A percentile compares a stretch with the other conserved stretches of the same genome.
Conservation (phyloP, 768 basidiomycete species). For the Podaxis sp. region DNA sequence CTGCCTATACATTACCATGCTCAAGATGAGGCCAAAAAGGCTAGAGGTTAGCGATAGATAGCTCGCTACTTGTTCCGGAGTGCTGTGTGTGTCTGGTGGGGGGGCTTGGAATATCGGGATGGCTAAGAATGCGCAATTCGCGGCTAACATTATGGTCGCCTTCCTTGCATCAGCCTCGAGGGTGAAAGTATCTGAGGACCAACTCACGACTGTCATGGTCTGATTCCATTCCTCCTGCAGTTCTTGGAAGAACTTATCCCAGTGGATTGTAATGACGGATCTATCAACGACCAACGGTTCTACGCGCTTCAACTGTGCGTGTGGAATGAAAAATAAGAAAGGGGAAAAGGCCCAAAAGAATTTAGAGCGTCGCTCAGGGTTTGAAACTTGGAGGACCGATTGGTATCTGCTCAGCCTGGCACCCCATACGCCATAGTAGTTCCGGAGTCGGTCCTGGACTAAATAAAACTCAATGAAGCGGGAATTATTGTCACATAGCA, state of each 20-base stretch:
- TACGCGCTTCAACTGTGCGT: conserved; percentile 1
- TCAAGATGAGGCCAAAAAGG: conserved; percentile 9
- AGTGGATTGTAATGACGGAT: conserved; percentile 1
- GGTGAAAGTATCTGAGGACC: not conserved
- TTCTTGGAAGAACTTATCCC: conserved; percentile 5
- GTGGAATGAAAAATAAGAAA: conserved; percentile 7
- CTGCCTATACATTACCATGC: conserved; percentile 6
- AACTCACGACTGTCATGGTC: conserved; percentile 1
- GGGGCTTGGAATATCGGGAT: conserved; percentile 7
- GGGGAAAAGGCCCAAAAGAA: conserved; percentile 1
- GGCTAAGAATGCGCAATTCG: conserved; percentile 11
- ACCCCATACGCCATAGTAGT: conserved; percentile 5
- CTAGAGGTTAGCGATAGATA: conserved; percentile 7
- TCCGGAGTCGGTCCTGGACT: conserved; percentile 6
- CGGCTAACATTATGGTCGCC: conserved; percentile 12
- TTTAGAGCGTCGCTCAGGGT: not conserved
- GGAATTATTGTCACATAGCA: not conserved
- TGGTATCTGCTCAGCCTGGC: conserved; percentile 1
- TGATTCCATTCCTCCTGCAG: conserved; percentile 11
- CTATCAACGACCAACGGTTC: not conserved
- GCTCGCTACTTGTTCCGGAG: conserved; percentile 8
- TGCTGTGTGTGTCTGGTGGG: not conserved
- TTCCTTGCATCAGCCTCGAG: not conserved
- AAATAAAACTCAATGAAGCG: not conserved
- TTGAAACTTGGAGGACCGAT: not conserved